Evolutionary conservation across 352 stramenopile genomes (phyloP).

Genomic region (Pythium aquatile): DNA sequence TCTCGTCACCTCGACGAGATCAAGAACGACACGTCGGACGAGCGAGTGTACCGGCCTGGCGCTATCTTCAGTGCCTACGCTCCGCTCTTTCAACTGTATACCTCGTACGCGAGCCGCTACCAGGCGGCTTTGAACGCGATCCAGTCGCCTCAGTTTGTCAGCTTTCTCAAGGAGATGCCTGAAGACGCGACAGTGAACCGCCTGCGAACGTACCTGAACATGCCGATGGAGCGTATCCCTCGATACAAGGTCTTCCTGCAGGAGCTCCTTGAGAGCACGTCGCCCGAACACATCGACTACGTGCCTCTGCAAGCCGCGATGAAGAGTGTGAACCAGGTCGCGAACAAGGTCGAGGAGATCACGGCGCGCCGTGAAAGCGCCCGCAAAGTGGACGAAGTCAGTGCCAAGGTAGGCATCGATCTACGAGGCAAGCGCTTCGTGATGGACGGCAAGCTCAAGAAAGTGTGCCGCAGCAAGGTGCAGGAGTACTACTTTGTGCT

Average conservation of each 20-base stretch:
- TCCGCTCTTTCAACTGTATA: slow-evolving; percentile 83
- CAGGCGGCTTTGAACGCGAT: slow-evolving; percentile 66
- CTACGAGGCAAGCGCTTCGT: slow-evolving; percentile 64
- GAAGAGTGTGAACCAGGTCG: slow-evolving; percentile 69
- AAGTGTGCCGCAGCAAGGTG: slow-evolving; percentile 84
- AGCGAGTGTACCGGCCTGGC: slow-evolving; percentile 35
- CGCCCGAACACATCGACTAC: slow-evolving; percentile 70
- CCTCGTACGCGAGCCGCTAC: slow-evolving; percentile 81
- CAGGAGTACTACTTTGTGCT: slow-evolving; percentile 85
- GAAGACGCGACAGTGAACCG: slow-evolving; percentile 58
- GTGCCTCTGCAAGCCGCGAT: slow-evolving; percentile 69
- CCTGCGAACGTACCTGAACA: slow-evolving; percentile 78
- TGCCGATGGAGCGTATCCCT: slow-evolving; percentile 85
- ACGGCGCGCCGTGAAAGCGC: slow-evolving; percentile 70
- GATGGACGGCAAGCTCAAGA: slow-evolving; percentile 76
- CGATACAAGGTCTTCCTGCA: slow-evolving; percentile 84
- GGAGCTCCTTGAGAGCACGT: slow-evolving; percentile 68
- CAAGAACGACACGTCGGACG: slow-evolving; percentile 31
- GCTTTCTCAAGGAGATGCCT: slow-evolving; percentile 72
- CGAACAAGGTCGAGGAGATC: slow-evolving; percentile 79
- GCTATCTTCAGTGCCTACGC: slow-evolving; percentile 88
- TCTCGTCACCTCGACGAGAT: slow-evolving; percentile 75
- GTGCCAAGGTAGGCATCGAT: slow-evolving; percentile 65
- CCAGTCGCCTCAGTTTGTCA: slow-evolving; percentile 68
- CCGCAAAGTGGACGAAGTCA: slow-evolving; percentile 57